phyloP scores from a whole-genome alignment of 2,329 filamentous ascomycete species.

The Xylariaceae sp. region DNA sequence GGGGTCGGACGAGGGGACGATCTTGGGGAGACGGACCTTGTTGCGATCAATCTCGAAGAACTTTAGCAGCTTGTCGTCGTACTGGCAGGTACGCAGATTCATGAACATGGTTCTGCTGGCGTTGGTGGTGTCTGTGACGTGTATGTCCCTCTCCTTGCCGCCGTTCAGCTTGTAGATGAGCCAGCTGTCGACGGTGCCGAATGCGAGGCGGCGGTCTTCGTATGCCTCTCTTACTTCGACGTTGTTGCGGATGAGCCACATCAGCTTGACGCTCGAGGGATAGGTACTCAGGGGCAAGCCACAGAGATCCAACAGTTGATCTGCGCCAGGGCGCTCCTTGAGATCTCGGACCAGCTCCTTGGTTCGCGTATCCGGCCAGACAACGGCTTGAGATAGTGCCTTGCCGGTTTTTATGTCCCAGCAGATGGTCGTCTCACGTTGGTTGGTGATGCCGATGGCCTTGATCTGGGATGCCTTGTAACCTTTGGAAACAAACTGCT shows the following conservation, averaged over 20 bases:
- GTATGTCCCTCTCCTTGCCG: slow-evolving; percentile 56
- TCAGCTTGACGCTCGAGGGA: slow-evolving; percentile 77
- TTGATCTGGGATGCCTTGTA: slow-evolving; percentile 64
- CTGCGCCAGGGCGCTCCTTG: slow-evolving; percentile 60
- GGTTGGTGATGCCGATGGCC: slow-evolving; percentile 81
- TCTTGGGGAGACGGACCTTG: slow-evolving; percentile 74
- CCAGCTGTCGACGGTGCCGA: slow-evolving; percentile 87
- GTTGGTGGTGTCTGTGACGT: slow-evolving; percentile 83
- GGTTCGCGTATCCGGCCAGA: slow-evolving; percentile 85
- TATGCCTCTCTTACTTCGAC: slow-evolving; percentile 67
- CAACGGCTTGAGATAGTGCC: slow-evolving; percentile 77
- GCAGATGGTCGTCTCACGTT: slow-evolving; percentile 80
- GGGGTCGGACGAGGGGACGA: slow-evolving; percentile 72
- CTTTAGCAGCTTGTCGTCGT: slow-evolving; percentile 68
- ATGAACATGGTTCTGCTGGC: slow-evolving; percentile 93
- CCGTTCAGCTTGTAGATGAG: slow-evolving; percentile 80
- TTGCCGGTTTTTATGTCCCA: slow-evolving; percentile 80
- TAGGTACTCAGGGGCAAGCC: slow-evolving; percentile 85
- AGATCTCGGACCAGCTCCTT: slow-evolving; percentile 67
- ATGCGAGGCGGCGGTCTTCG: slow-evolving; percentile 68
- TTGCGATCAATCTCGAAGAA: slow-evolving; percentile 69
- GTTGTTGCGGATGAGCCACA: slow-evolving; percentile 74
- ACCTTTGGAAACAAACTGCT: slow-evolving; percentile 65
- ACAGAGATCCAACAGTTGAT: slow-evolving; percentile 64
- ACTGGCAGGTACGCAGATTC: slow-evolving; percentile 74